Conservation (phyloP, 1,284 basidiomycete genomes). For the Cryptococcus sp. region DNA sequence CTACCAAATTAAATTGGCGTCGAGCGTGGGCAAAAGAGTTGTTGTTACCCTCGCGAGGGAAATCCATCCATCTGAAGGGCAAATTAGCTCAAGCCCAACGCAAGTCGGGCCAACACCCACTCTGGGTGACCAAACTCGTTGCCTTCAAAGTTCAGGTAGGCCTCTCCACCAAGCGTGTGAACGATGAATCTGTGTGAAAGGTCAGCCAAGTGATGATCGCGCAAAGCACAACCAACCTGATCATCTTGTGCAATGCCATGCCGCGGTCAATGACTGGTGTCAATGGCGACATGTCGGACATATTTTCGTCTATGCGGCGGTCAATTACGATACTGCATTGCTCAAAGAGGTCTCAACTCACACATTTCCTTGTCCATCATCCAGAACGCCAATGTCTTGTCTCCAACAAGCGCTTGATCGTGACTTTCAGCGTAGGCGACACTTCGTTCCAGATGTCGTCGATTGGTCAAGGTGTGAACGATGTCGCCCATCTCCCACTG, state of each 20-base stretch:
- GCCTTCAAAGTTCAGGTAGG: conserved; percentile 96
- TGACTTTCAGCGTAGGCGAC: conserved; percentile 96
- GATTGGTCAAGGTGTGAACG: conserved; percentile 84
- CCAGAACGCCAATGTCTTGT: conserved; percentile 99
- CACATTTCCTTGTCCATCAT: conserved; percentile 99
- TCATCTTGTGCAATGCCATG: conserved; percentile 94
- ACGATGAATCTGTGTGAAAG: conserved; percentile 70
- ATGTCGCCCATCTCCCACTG: conserved; percentile 89
- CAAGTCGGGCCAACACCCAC: conserved; percentile 53
- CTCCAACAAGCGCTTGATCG: conserved; percentile 96
- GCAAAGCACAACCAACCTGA: conserved; percentile 63
- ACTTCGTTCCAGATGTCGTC: conserved; percentile 84
- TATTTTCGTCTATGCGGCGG: conserved; percentile 71
- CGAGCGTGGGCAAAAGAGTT: conserved; percentile 95
- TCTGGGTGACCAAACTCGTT: conserved; percentile 98
- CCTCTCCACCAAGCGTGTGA: conserved; percentile 91
- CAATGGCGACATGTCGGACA: conserved; percentile 85
- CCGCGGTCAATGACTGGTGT: conserved; percentile 88
- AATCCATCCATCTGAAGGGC: conserved; percentile 86
- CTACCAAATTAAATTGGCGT: conserved; percentile 92
- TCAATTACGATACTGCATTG: not conserved
- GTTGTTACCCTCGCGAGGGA: conserved; percentile 90
- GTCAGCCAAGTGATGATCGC: conserved; percentile 7
- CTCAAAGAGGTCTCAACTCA: conserved; percentile 52
- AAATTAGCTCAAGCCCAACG: not conserved